phyloP scores from a whole-genome alignment of 2,329 filamentous ascomycete species.

The Dryadomyces sulphureus region DNA sequence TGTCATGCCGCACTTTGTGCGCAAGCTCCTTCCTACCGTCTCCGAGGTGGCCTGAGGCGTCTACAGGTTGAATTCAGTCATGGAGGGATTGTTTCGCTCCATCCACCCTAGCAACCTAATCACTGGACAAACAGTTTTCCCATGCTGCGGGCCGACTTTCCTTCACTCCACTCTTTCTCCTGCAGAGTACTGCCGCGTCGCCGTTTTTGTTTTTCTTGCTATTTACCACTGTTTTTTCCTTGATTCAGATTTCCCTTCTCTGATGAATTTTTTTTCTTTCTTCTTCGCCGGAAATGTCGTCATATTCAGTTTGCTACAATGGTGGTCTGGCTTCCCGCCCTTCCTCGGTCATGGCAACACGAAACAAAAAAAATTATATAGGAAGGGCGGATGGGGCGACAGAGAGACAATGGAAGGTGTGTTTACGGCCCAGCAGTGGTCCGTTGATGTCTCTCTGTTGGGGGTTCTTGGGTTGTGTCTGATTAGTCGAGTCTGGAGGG shows the following conservation, averaged over 20 bases:
- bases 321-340: background rate
- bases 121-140: too few relatives aligned
- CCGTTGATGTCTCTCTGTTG: background rate
- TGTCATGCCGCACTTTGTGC: slow-evolving; percentile 20
- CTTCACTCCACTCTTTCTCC: background rate
- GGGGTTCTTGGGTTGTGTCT: background rate
- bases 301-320: background rate
- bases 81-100: too few relatives aligned
- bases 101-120: too few relatives aligned
- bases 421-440: background rate
- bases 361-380: too few relatives aligned
- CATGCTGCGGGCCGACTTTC: background rate
- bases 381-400: background rate
- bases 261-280: background rate
- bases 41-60: slow-evolving; percentile 4
- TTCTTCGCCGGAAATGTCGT: background rate
- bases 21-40: slow-evolving; percentile 22
- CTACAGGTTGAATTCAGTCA: too few relatives aligned
- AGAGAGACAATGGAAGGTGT: background rate
- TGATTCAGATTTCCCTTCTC: background rate
- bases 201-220: background rate
- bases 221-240: background rate
- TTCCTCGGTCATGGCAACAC: background rate
- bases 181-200: too few relatives aligned
- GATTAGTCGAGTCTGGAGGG: background rate